phyloP scores from a whole-genome alignment of 176 grass and related monocot genomes.

The Thinopyrum elongatum region DNA sequence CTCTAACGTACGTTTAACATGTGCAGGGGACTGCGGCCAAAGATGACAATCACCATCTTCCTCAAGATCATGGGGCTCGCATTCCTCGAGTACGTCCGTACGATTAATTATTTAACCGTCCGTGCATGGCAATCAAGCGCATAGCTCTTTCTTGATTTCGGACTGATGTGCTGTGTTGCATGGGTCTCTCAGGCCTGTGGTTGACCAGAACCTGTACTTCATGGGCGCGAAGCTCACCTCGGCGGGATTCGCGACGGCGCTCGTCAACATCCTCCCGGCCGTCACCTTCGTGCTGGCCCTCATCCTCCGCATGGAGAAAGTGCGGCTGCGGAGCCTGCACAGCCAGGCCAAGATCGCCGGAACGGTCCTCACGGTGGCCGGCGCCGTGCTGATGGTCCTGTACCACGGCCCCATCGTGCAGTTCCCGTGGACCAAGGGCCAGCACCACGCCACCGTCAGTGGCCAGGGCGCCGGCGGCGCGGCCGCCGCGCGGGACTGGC shows the following conservation, averaged over 20 bases:
- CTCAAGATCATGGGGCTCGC: conserved; percentile 66
- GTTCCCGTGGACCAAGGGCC: conserved; percentile 68
- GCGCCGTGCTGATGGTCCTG: conserved; percentile 85
- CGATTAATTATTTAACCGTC: background rate
- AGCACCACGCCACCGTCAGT: conserved; percentile 19
- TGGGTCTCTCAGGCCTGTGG: conserved; percentile 54
- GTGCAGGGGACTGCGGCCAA: conserved; percentile 58
- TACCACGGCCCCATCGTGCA: conserved; percentile 74
- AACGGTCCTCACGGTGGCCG: conserved; percentile 57
- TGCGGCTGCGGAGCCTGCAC: conserved; percentile 57
- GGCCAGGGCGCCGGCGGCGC: background rate
- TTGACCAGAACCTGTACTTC: conserved; percentile 93
- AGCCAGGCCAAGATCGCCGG: conserved; percentile 90
- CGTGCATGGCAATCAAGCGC: background rate
- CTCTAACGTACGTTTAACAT: background rate
- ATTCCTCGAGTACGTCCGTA: conserved; percentile 52
- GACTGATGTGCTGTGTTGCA: background rate
- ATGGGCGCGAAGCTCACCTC: conserved; percentile 60
- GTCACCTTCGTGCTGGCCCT: conserved; percentile 78
- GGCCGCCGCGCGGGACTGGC: conserved; percentile 34
- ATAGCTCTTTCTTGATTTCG: background rate
- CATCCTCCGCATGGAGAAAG: conserved; percentile 66
- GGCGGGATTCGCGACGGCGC: conserved; percentile 68
- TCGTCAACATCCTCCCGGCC: conserved; percentile 77
- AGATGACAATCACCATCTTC: conserved; percentile 60